Evolutionary conservation across 306 rosid genomes (phyloP), one percentile per base, ranked within the genome.

Genomic region (Abrus pulchellus): DNA sequence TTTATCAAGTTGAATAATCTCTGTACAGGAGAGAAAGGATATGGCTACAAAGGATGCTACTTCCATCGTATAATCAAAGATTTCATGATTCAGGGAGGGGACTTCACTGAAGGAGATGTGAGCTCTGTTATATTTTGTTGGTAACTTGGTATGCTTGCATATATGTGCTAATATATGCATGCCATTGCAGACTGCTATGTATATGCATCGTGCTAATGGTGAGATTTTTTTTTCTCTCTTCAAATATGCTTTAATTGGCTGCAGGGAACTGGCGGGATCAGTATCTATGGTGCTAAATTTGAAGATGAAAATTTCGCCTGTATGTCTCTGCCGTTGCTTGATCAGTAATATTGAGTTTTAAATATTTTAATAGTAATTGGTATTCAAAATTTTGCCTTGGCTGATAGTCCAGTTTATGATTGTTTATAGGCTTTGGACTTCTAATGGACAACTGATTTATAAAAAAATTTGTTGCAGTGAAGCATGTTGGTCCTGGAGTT

Each of bases 71-170:
- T 90, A 79, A 94, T 94, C 74, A 90, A 80, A 65, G 92, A 90
- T 67, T 92, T 94, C 82, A 94, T 94, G 98, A 87, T 92, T 84
- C 98, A 94, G 85, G 97, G 97, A 84, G 98, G 98, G 69, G 98
- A 94, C 80, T 94, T 94, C 90, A 92, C 94, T 32, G 85, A 90
- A 75, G 98, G 98, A 88, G 52, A 94, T 79, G 97, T 92, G 81
- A 79, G 77, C 40, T 36, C 54, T 75, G 66, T 53, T 62, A 54
- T 68, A 28, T 54, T 70, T 68, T 50, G 75, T 82, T 81, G 20
- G 33, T 36, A 36, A 36, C 40, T 36, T 36, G 40, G 40, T 53
- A 48, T 63, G 65, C 68, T 54, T 75, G 7, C 41, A 11, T 41
- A 30, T 52, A 52, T 54, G 14, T 29, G 45, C 8, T 48, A 12